These are phyloP conservation scores for Monosporozyma aquatica DNA, from an alignment of 805 yeast genomes.

Conservation along the genomic window DNA sequence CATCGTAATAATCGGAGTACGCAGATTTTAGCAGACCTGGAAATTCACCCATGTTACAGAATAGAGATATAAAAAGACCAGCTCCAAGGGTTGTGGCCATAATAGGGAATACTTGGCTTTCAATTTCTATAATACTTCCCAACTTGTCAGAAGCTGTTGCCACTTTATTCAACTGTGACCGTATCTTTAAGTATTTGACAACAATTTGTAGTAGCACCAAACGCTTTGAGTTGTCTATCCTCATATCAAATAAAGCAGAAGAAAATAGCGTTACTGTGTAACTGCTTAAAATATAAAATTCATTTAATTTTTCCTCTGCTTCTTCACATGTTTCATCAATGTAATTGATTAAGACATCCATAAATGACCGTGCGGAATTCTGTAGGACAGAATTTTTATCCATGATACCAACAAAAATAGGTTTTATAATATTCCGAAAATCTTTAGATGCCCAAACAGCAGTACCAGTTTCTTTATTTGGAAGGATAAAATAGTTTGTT, in stretches of 20 bases:
- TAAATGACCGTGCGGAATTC: slow-evolving; percentile 29
- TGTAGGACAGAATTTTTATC: slow-evolving; percentile 30
- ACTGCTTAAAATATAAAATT: slow-evolving; percentile 13
- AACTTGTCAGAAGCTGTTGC: slow-evolving; percentile 20
- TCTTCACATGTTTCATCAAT: slow-evolving; percentile 16
- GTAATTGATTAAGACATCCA: slow-evolving; percentile 18
- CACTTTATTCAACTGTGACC: slow-evolving; percentile 22
- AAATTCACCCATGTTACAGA: slow-evolving; percentile 27
- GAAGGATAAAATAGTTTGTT: slow-evolving; percentile 12
- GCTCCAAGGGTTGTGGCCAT: slow-evolving; percentile 38
- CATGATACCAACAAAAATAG: slow-evolving; percentile 31
- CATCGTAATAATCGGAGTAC: slow-evolving; percentile 8
- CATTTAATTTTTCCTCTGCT: slow-evolving; percentile 8
- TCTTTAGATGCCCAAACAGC: slow-evolving; percentile 8
- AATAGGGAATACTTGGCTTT: slow-evolving; percentile 22
- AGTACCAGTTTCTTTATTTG: slow-evolving; percentile 5
- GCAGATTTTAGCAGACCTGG: slow-evolving; percentile 9
- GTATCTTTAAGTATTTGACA: slow-evolving; percentile 31
- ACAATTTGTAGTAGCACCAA: slow-evolving; percentile 31
- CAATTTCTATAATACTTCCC: slow-evolving; percentile 13
- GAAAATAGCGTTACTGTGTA: slow-evolving; percentile 33
- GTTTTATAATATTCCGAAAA: slow-evolving; percentile 18
- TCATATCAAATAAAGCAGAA: slow-evolving; percentile 23
- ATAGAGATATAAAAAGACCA: slow-evolving; percentile 40
- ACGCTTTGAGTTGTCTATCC: slow-evolving; percentile 22